Evolutionary conservation across 345 rosid genomes (phyloP).

Genomic region (Eucalyptus camaldulensis): DNA sequence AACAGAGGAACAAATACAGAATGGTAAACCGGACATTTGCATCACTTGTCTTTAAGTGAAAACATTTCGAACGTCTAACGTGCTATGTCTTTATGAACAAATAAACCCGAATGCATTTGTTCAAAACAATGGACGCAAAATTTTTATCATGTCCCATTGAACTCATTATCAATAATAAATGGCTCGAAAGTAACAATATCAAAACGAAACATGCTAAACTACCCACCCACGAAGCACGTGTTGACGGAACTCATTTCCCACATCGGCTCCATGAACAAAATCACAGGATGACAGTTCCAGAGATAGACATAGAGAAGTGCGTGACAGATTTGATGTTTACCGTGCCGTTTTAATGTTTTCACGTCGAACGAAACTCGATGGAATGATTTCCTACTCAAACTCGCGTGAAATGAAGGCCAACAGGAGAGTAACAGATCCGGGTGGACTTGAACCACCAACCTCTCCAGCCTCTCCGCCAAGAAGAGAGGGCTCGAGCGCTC

Average conservation of each 20-base stretch:
- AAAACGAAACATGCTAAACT: not conserved
- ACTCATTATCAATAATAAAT: not conserved
- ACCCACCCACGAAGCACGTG: not conserved
- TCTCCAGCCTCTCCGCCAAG: not conserved
- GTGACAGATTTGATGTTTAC: not conserved
- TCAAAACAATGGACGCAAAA: not conserved
- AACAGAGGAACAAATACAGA: not conserved
- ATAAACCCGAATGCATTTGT: not conserved
- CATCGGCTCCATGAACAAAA: not conserved
- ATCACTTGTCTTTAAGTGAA: fast-evolving
- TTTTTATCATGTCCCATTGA: not conserved
- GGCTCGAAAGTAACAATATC: not conserved
- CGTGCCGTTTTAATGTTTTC: not conserved
- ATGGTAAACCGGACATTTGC: too few species aligned
- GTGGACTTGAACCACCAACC: not conserved
- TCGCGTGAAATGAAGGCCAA: not conserved
- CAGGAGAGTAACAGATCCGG: not conserved
- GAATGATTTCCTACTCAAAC: not conserved
- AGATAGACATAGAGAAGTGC: not conserved
- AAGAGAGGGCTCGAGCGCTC: not conserved
- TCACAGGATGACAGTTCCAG: not conserved
- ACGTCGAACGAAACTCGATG: not conserved
- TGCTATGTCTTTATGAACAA: not conserved
- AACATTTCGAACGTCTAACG: too few species aligned
- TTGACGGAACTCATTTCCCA: not conserved